These are phyloP conservation scores for Platanthera guangdongensis DNA, from an alignment of 106 monocot species.

Conservation along the genomic window DNA sequence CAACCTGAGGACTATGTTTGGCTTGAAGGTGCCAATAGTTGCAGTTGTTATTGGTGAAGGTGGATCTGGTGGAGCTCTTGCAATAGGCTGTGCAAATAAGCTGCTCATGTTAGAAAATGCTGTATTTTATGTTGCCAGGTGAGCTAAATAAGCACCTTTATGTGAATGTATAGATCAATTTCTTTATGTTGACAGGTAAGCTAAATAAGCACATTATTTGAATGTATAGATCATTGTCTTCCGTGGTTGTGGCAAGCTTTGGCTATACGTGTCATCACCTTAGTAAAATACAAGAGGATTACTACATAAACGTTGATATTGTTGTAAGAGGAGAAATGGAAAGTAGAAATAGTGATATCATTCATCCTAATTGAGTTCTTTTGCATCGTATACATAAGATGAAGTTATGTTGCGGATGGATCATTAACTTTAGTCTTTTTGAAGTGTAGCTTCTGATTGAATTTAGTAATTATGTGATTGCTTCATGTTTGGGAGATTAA, in stretches of 20 bases:
- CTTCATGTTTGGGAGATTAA: too few relatives aligned
- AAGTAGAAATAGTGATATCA: too few relatives aligned
- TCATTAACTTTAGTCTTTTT: too few relatives aligned
- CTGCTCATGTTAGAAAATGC: conserved; percentile 84
- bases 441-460: too few relatives aligned
- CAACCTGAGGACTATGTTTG: conserved; percentile 86
- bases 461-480: too few relatives aligned
- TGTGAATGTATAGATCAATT: background rate
- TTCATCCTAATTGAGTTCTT: too few relatives aligned
- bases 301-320: background rate
- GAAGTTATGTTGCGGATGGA: too few relatives aligned
- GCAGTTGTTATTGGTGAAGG: conserved; percentile 93
- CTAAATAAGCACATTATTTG: background rate
- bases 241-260: background rate
- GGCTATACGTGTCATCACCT: background rate
- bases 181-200: too few relatives aligned
- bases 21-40: conserved; percentile 75
- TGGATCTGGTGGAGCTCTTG: conserved; percentile 97
- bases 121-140: conserved; percentile 97
- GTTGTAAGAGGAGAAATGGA: too few relatives aligned
- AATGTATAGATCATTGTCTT: background rate
- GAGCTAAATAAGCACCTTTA: background rate
- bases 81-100: conserved; percentile 90
- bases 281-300: background rate
- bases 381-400: too few relatives aligned